These are phyloP conservation scores for Tylopilus rubrobrunneus DNA, from an alignment of 768 basidiomycete genomes.

Conservation along the genomic window DNA sequence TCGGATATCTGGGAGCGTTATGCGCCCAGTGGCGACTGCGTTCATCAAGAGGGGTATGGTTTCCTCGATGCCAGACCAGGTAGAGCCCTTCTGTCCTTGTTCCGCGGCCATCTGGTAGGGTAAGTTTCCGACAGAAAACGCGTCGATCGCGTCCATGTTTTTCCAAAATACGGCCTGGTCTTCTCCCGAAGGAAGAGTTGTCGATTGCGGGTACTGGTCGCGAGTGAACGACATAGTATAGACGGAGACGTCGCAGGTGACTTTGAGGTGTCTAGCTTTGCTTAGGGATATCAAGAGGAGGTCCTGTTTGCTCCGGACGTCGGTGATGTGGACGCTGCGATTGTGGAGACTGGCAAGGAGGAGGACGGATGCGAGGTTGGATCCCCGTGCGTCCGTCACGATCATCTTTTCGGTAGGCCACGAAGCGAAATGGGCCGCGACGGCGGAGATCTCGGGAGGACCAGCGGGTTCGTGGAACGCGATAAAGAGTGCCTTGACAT, in stretches of 20 bases:
- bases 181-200: conserved; percentile 62
- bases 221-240: conserved; percentile 86
- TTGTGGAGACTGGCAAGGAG: conserved; percentile 90
- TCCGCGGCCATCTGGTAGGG: conserved; percentile 74
- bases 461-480: conserved; percentile 56
- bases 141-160: conserved; percentile 79
- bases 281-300: conserved; percentile 87
- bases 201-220: conserved; percentile 65
- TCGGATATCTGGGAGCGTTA: conserved; percentile 81
- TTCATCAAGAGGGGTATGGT: conserved; percentile 82
- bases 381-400: conserved; percentile 87
- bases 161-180: conserved; percentile 87
- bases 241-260: conserved; percentile 94
- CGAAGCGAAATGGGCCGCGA: conserved; percentile 82
- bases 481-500: conserved; percentile 84
- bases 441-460: conserved; percentile 59
- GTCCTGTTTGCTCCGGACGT: conserved; percentile 84
- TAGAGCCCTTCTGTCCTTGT: conserved; percentile 53
- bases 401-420: conserved; percentile 95
- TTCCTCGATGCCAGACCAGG: conserved; percentile 82
- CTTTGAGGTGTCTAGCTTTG: conserved; percentile 90
- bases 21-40: conserved; percentile 74
- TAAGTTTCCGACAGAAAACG: conserved; percentile 83
- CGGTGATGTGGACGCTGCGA: conserved; percentile 85
- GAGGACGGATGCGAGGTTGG: conserved; percentile 89